A percentile compares a stretch with the other conserved stretches of the same genome.
Conservation (phyloP, 495 filamentous ascomycete genomes). For the Geoglossum glabrum region DNA sequence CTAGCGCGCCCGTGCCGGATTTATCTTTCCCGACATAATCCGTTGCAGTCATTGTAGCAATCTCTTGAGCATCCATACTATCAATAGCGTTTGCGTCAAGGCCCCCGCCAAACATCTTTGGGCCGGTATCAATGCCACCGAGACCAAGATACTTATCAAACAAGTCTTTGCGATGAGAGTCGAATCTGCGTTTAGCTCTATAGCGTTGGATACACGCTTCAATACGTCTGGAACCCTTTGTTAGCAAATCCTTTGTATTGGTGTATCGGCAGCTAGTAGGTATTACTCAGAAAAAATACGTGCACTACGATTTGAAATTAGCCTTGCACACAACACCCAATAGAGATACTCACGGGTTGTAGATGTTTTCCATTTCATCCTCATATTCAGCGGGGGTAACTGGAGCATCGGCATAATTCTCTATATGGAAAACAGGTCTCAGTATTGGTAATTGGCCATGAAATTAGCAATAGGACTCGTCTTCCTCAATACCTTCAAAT, state of each 20-base stretch:
- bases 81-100: conserved; percentile 33
- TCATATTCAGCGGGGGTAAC: conserved; percentile 44
- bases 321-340: conserved; percentile 3
- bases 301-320: conserved; percentile 14
- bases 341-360: conserved; percentile 25
- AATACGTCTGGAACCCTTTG: conserved; percentile 36
- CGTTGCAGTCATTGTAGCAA: conserved; percentile 38
- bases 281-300: conserved; percentile 23
- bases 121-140: conserved; percentile 55
- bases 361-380: conserved; percentile 36
- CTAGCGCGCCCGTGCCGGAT: conserved; percentile 21
- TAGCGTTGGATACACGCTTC: conserved; percentile 74
- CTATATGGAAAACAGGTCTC: conserved; percentile 18
- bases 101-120: conserved; percentile 47
- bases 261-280: background rate
- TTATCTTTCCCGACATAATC: conserved; percentile 29
- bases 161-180: conserved; percentile 33
- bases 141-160: conserved; percentile 66
- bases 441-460: background rate
- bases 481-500: conserved; percentile 25
- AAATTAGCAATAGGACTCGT: background rate
- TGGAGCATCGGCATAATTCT: conserved; percentile 59
- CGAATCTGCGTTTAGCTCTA: conserved; percentile 50
- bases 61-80: conserved; percentile 32
- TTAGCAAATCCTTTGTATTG: background rate